phyloP scores from a whole-genome alignment of 345 rosid species.

The Salix suchowensis region DNA sequence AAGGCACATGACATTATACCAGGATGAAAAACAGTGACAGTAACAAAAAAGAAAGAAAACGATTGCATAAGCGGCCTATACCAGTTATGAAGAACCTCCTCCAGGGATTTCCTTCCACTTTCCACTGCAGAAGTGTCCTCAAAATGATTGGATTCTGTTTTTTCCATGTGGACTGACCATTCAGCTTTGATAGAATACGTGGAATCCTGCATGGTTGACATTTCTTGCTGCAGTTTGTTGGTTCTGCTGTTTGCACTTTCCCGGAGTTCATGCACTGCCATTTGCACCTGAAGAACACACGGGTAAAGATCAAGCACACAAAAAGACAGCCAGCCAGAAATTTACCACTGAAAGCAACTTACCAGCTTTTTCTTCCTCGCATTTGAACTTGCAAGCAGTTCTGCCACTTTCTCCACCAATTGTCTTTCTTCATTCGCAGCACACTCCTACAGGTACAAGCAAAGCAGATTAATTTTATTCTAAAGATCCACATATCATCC shows the following conservation, averaged over 20 bases:
- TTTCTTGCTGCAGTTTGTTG: slow-evolving; percentile 69
- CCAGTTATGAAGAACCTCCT: slow-evolving; percentile 80
- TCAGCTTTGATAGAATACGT: slow-evolving; percentile 65
- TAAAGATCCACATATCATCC: not conserved
- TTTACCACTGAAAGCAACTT: not conserved
- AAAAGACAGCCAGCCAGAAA: not conserved
- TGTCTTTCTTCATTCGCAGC: slow-evolving; percentile 84
- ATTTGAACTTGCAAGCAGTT: slow-evolving; percentile 73
- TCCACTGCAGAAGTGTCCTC: slow-evolving; percentile 73
- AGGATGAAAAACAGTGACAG: not conserved
- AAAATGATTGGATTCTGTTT: slow-evolving; percentile 62
- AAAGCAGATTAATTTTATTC: slow-evolving; percentile 1
- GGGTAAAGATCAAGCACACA: not conserved
- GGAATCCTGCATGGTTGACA: slow-evolving; percentile 86
- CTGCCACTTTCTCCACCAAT: slow-evolving; percentile 85
- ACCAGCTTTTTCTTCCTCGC: slow-evolving; percentile 90
- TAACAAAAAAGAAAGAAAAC: not conserved
- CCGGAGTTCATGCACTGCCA: slow-evolving; percentile 78
- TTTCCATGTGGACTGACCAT: slow-evolving; percentile 81
- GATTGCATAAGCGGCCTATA: slow-evolving; percentile 17
- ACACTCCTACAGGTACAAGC: slow-evolving; percentile 53
- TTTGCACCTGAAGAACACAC: slow-evolving; percentile 58
- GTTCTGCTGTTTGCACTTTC: slow-evolving; percentile 75
- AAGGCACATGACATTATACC: not conserved
- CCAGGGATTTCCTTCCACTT: slow-evolving; percentile 70